Evolutionary conservation across 352 stramenopile genomes (phyloP), one percentile per base, ranked within the genome.

Genomic region (Pythium pyrilobum): DNA sequence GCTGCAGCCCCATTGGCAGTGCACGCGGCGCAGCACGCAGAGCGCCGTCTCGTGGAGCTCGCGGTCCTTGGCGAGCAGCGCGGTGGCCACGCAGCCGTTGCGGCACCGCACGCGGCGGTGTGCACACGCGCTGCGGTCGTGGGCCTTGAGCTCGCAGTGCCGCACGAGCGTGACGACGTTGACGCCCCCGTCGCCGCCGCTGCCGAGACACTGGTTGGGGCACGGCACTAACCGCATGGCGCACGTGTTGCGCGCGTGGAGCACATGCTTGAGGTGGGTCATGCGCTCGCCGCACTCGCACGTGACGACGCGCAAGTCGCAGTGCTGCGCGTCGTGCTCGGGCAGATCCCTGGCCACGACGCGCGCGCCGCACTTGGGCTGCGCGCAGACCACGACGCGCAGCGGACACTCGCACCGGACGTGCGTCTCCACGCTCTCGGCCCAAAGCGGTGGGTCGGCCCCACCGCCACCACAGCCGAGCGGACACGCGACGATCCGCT

Each of bases 251-350:
- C 67, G 45, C 4, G 52, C 52, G 52, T 91, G 80, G 9, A 70
- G 11, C 0, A 77, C 55, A 40, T 85, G 52, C 50, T 77, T 81
- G 44, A 80, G 69, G 46, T 75, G 52, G 1, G 55, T 66, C 72
- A 87, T 86, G 16, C 45, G 58, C 59, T 89, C 81, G 13, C 73
- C 78, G 33, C 81, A 92, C 13, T 44, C 56, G 28, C 81, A 92
- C 5, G 53, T 34, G 4, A 87, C 52, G 2, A 61, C 43, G 0
- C 81, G 72, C 13, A 76, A 76, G 1, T 69, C 65, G 20, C 81
- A 89, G 40, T 77, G 64, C 1, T 71, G 55, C 8, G 50, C 40
- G 12, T 70, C 56, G 47, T 92, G 81, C 1, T 20, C 46, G 0
- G 4, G 10, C 0, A 76, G 56, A 21, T 62, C 28, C 23, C 56